phyloP scores from a whole-genome alignment of 2,329 filamentous ascomycete genomes.

The Aureobasidium zeae region DNA sequence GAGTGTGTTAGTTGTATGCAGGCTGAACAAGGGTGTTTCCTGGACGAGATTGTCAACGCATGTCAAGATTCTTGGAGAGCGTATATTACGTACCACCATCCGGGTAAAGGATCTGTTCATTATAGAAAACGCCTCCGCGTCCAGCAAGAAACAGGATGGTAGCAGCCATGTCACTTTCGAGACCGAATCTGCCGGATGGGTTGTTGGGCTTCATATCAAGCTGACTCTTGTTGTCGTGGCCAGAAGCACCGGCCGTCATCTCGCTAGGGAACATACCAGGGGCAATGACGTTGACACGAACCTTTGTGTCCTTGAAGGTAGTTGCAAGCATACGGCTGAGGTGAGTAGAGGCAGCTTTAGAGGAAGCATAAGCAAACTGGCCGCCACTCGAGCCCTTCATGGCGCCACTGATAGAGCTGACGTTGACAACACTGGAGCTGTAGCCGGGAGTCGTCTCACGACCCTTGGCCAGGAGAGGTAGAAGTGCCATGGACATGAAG shows the following conservation, averaged over 20 bases:
- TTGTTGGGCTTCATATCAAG: conserved; percentile 36
- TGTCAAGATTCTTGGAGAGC: neutral
- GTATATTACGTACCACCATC: conserved; percentile 32
- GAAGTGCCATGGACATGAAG: conserved; percentile 46
- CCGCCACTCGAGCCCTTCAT: conserved; percentile 44
- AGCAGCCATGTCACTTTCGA: conserved; percentile 44
- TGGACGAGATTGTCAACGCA: neutral
- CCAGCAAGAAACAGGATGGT: conserved; percentile 44
- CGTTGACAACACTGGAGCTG: conserved; percentile 44
- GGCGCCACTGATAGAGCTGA: conserved; percentile 42
- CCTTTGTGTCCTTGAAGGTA: conserved; percentile 35
- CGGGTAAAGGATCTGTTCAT: conserved; percentile 45
- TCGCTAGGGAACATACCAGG: conserved; percentile 38
- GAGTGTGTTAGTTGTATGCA: conserved; percentile 7
- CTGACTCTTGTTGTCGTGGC: conserved; percentile 39
- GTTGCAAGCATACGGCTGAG: conserved; percentile 39
- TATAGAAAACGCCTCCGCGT: conserved; percentile 43
- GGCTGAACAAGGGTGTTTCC: conserved; percentile 16
- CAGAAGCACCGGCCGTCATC: conserved; percentile 41
- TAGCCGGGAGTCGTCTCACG: conserved; percentile 38
- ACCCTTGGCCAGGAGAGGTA: conserved; percentile 45
- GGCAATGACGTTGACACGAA: conserved; percentile 37
- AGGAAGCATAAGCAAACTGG: conserved; percentile 44
- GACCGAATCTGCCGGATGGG: conserved; percentile 36
- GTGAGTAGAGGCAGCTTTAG: conserved; percentile 42